phyloP scores from a whole-genome alignment of 768 basidiomycete species.

The Psilocybe cubensis region DNA sequence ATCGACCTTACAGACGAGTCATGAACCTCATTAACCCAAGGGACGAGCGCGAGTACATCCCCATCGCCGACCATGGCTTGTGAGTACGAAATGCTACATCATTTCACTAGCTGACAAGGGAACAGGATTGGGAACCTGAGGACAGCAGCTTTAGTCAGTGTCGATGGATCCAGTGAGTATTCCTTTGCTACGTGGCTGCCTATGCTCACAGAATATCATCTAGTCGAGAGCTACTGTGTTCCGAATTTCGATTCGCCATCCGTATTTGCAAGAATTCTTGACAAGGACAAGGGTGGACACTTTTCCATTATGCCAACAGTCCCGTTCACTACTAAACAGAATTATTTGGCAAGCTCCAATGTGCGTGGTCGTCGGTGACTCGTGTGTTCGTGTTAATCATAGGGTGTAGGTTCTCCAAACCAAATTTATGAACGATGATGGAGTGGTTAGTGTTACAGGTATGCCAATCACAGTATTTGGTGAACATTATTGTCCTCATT shows the following conservation, averaged over 20 bases:
- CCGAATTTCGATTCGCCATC: constrained; percentile 95
- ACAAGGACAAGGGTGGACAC: constrained; percentile 92
- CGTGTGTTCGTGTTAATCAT: background rate
- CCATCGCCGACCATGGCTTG: constrained; percentile 83
- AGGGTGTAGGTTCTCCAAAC: constrained; percentile 77
- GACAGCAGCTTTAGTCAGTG: constrained; percentile 82
- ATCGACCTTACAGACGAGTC: constrained; percentile 28
- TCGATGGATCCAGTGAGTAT: constrained; percentile 76
- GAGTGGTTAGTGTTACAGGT: constrained; percentile 86
- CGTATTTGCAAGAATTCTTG: constrained; percentile 86
- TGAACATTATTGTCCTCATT: background rate
- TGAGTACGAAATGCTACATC: constrained; percentile 37
- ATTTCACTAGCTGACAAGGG: background rate
- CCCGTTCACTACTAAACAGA: constrained; percentile 77
- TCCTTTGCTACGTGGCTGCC: background rate
- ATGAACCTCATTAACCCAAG: constrained; percentile 61
- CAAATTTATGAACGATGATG: constrained; percentile 89
- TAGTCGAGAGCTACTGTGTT: constrained; percentile 91
- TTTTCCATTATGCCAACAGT: constrained; percentile 83
- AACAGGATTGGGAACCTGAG: constrained; percentile 81
- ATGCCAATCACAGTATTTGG: constrained; percentile 10
- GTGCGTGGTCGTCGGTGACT: constrained; percentile 35
- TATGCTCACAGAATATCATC: background rate
- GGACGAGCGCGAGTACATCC: constrained; percentile 65
- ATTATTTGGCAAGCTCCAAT: constrained; percentile 82